Evolutionary conservation across 768 basidiomycete species (phyloP).

Genomic region (Kwoniella dejecticola): DNA sequence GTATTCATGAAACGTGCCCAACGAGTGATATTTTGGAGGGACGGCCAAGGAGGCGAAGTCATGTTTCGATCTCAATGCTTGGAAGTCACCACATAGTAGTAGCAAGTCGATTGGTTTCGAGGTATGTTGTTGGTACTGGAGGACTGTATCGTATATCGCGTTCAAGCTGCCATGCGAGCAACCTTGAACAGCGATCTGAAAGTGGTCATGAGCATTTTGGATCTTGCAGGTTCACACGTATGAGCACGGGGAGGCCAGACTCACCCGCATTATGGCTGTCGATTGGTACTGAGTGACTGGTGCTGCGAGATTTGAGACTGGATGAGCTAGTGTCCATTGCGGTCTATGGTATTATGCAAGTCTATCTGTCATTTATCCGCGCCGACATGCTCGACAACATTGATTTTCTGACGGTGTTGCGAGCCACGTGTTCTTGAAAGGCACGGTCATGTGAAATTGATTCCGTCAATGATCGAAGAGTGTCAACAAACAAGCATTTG

Average conservation of each 20-base stretch:
- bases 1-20: conserved; percentile 83
- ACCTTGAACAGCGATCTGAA: conserved; percentile 82
- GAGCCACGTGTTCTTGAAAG: background rate
- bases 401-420: too few relatives aligned
- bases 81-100: conserved; percentile 92
- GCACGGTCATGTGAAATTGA: background rate
- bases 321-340: too few relatives aligned
- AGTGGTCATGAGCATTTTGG: background rate
- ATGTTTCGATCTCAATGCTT: conserved; percentile 76
- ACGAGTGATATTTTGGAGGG: conserved; percentile 78
- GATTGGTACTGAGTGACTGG: too few relatives aligned
- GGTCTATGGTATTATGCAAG: too few relatives aligned
- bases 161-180: conserved; percentile 78
- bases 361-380: too few relatives aligned
- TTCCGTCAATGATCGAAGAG: background rate
- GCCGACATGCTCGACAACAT: background rate
- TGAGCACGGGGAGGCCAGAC: too few relatives aligned
- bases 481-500: background rate
- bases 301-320: too few relatives aligned
- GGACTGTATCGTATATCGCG: conserved; percentile 74
- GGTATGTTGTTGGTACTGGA: conserved; percentile 64
- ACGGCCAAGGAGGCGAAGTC: conserved; percentile 91
- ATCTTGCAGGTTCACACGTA: background rate
- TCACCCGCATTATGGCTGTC: background rate
- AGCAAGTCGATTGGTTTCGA: conserved; percentile 76